These are phyloP conservation scores for Clohesyomyces aquaticus DNA, from an alignment of 495 filamentous ascomycete genomes.

Conservation along the genomic window DNA sequence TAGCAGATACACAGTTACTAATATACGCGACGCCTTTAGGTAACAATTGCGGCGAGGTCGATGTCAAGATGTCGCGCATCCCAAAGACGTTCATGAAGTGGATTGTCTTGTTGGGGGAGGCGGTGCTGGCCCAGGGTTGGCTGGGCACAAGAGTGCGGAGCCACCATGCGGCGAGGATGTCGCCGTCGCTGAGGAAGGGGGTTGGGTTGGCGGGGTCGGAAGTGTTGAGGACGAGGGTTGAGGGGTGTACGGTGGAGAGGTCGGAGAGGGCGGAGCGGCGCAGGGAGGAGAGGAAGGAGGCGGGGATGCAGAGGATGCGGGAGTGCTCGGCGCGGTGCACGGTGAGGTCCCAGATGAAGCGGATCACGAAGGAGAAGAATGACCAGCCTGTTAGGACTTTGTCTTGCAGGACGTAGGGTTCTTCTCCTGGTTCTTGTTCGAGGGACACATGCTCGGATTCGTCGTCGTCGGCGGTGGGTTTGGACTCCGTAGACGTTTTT, in stretches of 20 bases:
- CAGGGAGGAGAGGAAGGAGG: slow-evolving; percentile 1
- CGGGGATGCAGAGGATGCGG: slow-evolving; percentile 8
- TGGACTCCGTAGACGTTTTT: background rate
- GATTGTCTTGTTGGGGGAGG: slow-evolving; percentile 13
- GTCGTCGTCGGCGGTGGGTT: background rate
- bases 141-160: background rate
- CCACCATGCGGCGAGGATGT: slow-evolving; percentile 26
- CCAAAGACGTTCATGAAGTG: slow-evolving; percentile 24
- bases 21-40: slow-evolving; percentile 10
- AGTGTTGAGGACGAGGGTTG: slow-evolving; percentile 2
- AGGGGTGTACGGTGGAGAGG: slow-evolving; percentile 7
- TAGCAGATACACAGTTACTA: slow-evolving; percentile 9
- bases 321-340: slow-evolving; percentile 4
- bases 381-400: slow-evolving; percentile 2
- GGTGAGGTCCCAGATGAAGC: slow-evolving; percentile 18
- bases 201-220: slow-evolving; percentile 4
- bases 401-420: slow-evolving; percentile 6
- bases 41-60: slow-evolving; percentile 13
- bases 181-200: slow-evolving; percentile 25
- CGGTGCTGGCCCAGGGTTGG: slow-evolving; percentile 9
- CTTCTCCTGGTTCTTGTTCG: too few relatives aligned
- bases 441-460: too few relatives aligned
- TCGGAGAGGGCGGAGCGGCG: background rate
- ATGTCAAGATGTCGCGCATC: slow-evolving; percentile 21
- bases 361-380: slow-evolving; percentile 7